Base-by-base conservation (phyloP, 2,329 filamentous ascomycete species). In the Hymenoscyphus albidus region DNA sequence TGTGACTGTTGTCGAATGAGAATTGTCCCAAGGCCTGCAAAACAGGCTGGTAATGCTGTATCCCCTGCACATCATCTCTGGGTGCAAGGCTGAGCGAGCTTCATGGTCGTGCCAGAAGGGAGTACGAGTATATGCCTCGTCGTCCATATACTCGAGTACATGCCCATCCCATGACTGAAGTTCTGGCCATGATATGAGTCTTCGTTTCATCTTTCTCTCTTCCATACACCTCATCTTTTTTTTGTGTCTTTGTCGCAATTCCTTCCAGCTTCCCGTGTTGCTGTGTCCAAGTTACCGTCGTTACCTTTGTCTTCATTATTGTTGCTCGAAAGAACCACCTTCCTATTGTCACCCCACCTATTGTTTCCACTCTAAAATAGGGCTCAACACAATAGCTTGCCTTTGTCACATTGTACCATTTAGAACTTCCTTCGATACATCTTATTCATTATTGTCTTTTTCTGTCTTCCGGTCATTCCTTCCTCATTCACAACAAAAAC, bases 1-100 rank as follows among this genome's bases (percentile, higher is more conserved):
- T 63, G 70, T 69, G 65, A 71, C 65, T 71, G 70, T 65, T 27
- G 60, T 69, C 73, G 71, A 73, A 74, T 74, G 63, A 70, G 63
- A 67, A 22, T 48, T 40, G n/a, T 32, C 58, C 35, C 35, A 64
- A n/a, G 55, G 55, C 32, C 27, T 57, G 55, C 27, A 5, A n/a
- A 57, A 18, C 55, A 57, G 27, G 10, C 55, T 35, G 55, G 16
- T 32, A 16, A 57, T 57, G 31, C 55, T 35, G 55, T 57, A 35
- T 35, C 1, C 55, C 32, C 55, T 57, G 3, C 10, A 54, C 48
- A 12, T 38, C 63, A 16, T 18, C 16, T 35, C 35, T 14, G 38
- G 62, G 62, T 65, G 38, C 59, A 63, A 18, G 40, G 57, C 58
- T 31, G 57, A 22, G 27, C 56, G 31, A 68, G 63, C 69, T 62